A percentile compares a stretch with the other conserved stretches of the same genome.
These are phyloP conservation scores for Talaromyces atroroseus DNA, from an alignment of 2,329 filamentous ascomycete species.

Conservation along the genomic window DNA sequence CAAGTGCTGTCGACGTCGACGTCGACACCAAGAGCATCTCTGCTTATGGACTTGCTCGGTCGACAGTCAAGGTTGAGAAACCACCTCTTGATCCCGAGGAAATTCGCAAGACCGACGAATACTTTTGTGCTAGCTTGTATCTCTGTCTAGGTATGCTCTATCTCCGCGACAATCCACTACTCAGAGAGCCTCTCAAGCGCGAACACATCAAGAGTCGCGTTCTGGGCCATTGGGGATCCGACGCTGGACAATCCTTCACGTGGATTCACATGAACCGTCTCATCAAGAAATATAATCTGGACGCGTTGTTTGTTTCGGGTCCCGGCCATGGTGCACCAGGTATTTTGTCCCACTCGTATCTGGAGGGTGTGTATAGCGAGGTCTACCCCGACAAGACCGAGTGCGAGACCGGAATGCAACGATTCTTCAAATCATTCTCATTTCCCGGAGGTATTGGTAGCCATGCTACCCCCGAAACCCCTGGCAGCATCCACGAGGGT, in stretches of 20 bases:
- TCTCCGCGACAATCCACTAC: slow-evolving; percentile 65
- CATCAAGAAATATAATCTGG: slow-evolving; percentile 72
- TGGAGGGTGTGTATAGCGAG: slow-evolving; percentile 72
- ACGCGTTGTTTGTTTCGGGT: slow-evolving; percentile 68
- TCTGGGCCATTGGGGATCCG: slow-evolving; percentile 73
- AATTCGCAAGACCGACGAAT: slow-evolving; percentile 63
- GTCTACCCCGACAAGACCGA: slow-evolving; percentile 70
- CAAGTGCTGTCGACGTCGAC: slow-evolving; percentile 21
- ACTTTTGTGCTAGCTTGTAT: slow-evolving; percentile 70
- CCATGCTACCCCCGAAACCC: slow-evolving; percentile 73
- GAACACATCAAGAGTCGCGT: slow-evolving; percentile 70
- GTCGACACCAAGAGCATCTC: slow-evolving; percentile 52
- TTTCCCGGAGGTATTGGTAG: slow-evolving; percentile 75
- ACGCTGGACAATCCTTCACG: slow-evolving; percentile 74
- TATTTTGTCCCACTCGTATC: slow-evolving; percentile 68
- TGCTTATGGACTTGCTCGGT: slow-evolving; percentile 60
- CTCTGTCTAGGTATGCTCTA: slow-evolving; percentile 77
- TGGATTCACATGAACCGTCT: slow-evolving; percentile 78
- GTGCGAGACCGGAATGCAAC: slow-evolving; percentile 62
- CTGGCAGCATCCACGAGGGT: slow-evolving; percentile 71
- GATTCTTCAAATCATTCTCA: slow-evolving; percentile 78
- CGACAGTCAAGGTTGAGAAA: slow-evolving; percentile 53
- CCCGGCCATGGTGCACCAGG: slow-evolving; percentile 74
- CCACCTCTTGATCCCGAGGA: slow-evolving; percentile 64
- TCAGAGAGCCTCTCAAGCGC: slow-evolving; percentile 61